phyloP scores from a whole-genome alignment of 2,329 filamentous ascomycete genomes.

The Dendryphion nanum region DNA sequence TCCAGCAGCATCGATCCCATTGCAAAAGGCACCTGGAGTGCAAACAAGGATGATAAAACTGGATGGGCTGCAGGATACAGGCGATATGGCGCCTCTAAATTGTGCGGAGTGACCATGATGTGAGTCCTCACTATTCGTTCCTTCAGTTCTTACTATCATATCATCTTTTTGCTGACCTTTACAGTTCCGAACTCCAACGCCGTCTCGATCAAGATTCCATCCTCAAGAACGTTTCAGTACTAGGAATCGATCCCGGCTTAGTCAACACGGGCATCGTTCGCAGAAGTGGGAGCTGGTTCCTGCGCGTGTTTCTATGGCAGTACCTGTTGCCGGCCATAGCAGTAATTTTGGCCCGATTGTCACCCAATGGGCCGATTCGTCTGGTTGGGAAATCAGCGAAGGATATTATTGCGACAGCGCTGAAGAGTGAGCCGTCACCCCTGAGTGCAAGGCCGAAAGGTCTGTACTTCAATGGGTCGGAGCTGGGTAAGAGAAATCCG shows the following conservation, averaged over 20 bases:
- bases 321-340: slow-evolving; percentile 18
- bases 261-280: slow-evolving; percentile 6
- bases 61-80: slow-evolving; percentile 5
- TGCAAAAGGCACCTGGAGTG: slow-evolving; percentile 4
- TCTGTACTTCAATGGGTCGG: slow-evolving; percentile 38
- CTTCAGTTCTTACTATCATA: slow-evolving; percentile 1
- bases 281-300: slow-evolving; percentile 2
- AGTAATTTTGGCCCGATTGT: slow-evolving; percentile 18
- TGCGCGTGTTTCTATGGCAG: slow-evolving; percentile 15
- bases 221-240: slow-evolving; percentile 8
- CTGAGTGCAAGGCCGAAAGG: slow-evolving; percentile 25
- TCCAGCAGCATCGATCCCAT: slow-evolving; percentile 1
- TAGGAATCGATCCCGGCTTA: slow-evolving; percentile 7
- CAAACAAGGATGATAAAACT: slow-evolving; percentile 4
- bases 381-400: slow-evolving; percentile 34
- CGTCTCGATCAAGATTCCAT: slow-evolving; percentile 6
- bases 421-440: slow-evolving; percentile 20
- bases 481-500: slow-evolving; percentile 21
- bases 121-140: not conserved
- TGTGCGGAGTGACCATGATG: slow-evolving; percentile 4
- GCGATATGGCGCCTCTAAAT: slow-evolving; percentile 7
- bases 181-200: slow-evolving; percentile 7
- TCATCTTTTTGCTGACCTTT: slow-evolving; percentile 1
- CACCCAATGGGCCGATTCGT: slow-evolving; percentile 31
- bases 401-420: slow-evolving; percentile 33